A percentile compares a stretch with the other conserved stretches of the same genome.
Evolutionary conservation across 2,329 filamentous ascomycete species (phyloP).

Genomic region (Neonectria faginata): DNA sequence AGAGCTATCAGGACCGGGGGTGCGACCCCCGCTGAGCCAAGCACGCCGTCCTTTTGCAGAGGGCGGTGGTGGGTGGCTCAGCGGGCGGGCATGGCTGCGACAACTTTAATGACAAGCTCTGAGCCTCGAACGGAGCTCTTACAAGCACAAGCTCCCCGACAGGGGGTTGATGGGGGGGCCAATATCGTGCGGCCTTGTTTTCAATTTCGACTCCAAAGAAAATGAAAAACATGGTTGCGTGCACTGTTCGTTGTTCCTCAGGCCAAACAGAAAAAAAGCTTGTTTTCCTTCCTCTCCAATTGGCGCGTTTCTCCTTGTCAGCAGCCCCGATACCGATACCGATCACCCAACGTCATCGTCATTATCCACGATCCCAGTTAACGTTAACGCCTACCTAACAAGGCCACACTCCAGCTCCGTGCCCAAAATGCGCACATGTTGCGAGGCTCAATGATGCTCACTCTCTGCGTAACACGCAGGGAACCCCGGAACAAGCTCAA

Average conservation of each 20-base stretch:
- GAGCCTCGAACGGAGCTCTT: constrained; percentile 2
- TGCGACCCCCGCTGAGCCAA: not conserved
- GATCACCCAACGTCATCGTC: not conserved
- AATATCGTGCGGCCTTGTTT: too few relatives aligned
- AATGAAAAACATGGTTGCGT: too few relatives aligned
- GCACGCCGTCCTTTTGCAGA: not conserved
- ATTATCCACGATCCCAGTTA: not conserved
- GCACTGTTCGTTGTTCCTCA: not conserved
- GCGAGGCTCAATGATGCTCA: not conserved
- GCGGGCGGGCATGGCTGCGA: constrained; percentile 4
- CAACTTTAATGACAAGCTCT: not conserved
- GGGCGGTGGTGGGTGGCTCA: constrained; percentile 21
- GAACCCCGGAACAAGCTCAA: constrained; percentile 5
- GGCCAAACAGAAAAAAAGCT: constrained; percentile 3
- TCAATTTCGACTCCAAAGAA: too few relatives aligned
- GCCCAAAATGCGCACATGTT: too few relatives aligned
- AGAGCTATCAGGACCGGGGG: not conserved
- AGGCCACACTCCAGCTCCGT: not conserved
- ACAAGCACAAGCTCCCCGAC: constrained; percentile 9
- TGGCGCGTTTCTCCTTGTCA: not conserved
- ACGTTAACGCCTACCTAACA: too few relatives aligned
- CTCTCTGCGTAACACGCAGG: constrained; percentile 1
- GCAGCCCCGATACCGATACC: not conserved
- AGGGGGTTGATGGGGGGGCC: not conserved
- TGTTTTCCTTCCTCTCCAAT: not conserved